phyloP scores from a whole-genome alignment of 176 grass and related monocot species.

The Oryza punctata region DNA sequence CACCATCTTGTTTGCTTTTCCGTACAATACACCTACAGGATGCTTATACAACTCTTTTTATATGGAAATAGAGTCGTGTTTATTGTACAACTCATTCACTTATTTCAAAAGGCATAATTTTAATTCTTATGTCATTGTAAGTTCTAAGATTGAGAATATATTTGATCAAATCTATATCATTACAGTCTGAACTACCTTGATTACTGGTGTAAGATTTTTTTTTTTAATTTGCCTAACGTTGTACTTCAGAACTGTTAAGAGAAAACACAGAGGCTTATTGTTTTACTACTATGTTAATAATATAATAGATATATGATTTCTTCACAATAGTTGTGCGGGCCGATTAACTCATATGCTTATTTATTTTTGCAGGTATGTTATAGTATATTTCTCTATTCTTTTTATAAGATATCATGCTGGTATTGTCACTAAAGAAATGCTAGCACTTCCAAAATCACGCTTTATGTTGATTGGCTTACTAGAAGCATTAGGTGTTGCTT shows the following conservation, averaged over 20 bases:
- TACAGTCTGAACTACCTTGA: neutral
- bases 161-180: too few species aligned
- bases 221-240: neutral
- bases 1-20: neutral
- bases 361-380: slow-evolving; percentile 59
- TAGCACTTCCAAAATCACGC: slow-evolving; percentile 72
- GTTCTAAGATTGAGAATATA: too few species aligned
- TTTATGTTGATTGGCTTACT: slow-evolving; percentile 73
- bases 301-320: neutral
- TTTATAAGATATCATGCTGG: slow-evolving; percentile 60
- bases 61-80: neutral
- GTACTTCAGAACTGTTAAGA: neutral
- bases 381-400: slow-evolving; percentile 82
- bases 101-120: neutral
- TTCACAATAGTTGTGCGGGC: neutral
- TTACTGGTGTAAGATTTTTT: neutral
- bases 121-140: too few species aligned
- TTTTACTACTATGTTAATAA: neutral
- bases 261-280: neutral
- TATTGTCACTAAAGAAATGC: slow-evolving; percentile 82
- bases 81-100: neutral
- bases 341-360: neutral
- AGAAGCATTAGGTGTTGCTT: slow-evolving; percentile 83
- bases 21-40: neutral
- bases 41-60: neutral